A percentile compares a stretch with the other conserved stretches of the same genome.
Evolutionary conservation across 1,139 yeast species (phyloP).

Genomic region (Pichiaceae sp.): DNA sequence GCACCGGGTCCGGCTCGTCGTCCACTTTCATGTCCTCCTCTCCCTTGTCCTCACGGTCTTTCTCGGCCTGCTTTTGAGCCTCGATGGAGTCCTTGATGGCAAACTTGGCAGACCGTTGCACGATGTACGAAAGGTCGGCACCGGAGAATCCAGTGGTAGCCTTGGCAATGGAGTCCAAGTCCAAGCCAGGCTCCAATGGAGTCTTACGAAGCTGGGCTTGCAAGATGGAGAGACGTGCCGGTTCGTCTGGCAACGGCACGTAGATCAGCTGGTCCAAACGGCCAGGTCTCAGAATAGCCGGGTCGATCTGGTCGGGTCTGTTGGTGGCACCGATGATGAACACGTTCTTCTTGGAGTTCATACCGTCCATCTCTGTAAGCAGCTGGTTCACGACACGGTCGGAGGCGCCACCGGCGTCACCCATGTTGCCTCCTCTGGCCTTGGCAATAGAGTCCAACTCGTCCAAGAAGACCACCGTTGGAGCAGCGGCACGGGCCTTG

Average conservation of each 20-base stretch:
- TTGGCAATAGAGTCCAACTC: constrained; percentile 97
- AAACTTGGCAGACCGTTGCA: constrained; percentile 96
- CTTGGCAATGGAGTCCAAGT: constrained; percentile 80
- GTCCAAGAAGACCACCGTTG: constrained; percentile 94
- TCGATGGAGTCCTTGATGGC: constrained; percentile 98
- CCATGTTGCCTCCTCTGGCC: constrained; percentile 87
- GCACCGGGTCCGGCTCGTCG: constrained; percentile 81
- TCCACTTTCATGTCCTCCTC: constrained; percentile 18
- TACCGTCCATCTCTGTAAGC: constrained; percentile 99
- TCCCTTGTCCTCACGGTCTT: constrained; percentile 33
- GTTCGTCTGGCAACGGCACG: constrained; percentile 96
- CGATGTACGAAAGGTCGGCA: constrained; percentile 96
- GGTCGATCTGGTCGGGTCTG: constrained; percentile 98
- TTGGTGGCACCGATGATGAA: constrained; percentile 98
- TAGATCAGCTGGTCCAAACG: constrained; percentile 97
- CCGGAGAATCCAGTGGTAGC: constrained; percentile 96
- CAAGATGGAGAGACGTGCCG: constrained; percentile 86
- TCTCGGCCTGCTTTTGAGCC: constrained; percentile 53
- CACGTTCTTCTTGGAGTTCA: constrained; percentile 98
- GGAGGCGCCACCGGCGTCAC: constrained; percentile 98
- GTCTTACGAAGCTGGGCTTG: constrained; percentile 96
- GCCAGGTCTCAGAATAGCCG: constrained; percentile 98
- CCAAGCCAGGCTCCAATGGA: constrained; percentile 95
- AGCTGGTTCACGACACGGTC: constrained; percentile 98
- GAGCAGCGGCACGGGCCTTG: constrained; percentile 98